phyloP scores from a whole-genome alignment of 345 rosid species.

The Citrus cavaleriei region DNA sequence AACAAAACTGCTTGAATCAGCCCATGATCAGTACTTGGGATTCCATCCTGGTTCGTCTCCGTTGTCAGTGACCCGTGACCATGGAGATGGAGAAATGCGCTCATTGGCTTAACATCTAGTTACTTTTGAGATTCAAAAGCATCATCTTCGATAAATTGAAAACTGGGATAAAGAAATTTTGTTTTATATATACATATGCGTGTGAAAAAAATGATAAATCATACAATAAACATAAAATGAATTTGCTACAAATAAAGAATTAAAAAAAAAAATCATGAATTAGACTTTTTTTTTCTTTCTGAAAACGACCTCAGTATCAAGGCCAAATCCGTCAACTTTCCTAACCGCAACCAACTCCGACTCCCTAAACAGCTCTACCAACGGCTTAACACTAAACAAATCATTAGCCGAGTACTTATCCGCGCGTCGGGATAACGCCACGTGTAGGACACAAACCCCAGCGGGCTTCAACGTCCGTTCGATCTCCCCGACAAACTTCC shows the following conservation, averaged over 20 bases:
- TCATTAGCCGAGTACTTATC: conserved; percentile 47
- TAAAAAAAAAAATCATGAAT: not conserved
- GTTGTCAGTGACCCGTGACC: conserved; percentile 10
- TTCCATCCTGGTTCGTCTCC: not conserved
- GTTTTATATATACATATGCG: no score
- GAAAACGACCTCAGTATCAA: conserved; percentile 36
- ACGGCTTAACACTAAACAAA: conserved; percentile 29
- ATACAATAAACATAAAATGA: not conserved
- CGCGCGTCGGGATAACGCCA: conserved; percentile 27
- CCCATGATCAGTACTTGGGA: not conserved
- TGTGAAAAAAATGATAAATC: not conserved
- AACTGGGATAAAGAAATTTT: no score
- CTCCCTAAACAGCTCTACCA: conserved; percentile 23
- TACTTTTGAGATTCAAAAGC: not conserved
- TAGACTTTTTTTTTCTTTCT: conserved; percentile 9
- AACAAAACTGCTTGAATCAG: not conserved
- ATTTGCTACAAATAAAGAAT: not conserved
- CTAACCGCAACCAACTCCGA: conserved; percentile 28
- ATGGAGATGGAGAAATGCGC: not conserved
- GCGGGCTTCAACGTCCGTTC: conserved; percentile 38
- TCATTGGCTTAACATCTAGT: not conserved
- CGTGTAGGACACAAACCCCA: conserved; percentile 38
- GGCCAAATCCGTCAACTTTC: conserved; percentile 37
- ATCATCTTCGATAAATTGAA: not conserved
- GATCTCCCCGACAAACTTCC: conserved; percentile 34